A percentile compares a stretch with the other conserved stretches of the same genome.
These are phyloP conservation scores for Cladosporium sphaerospermum DNA, from an alignment of 2,329 filamentous ascomycete species.

Conservation along the genomic window DNA sequence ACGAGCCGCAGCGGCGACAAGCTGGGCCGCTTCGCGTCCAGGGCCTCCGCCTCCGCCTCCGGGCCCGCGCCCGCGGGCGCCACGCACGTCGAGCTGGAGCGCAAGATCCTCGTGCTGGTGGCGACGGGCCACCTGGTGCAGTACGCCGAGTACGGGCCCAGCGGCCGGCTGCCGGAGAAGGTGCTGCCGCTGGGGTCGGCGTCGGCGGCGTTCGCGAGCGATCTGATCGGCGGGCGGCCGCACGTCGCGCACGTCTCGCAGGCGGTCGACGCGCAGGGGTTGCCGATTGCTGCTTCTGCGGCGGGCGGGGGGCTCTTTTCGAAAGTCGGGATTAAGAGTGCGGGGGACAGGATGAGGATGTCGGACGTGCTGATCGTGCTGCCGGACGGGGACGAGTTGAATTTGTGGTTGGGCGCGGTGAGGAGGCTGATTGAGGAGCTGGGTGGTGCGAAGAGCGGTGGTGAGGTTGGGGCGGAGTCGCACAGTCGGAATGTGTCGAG, in stretches of 20 bases:
- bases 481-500: not conserved
- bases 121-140: conserved; percentile 68
- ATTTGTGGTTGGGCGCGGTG: conserved; percentile 64
- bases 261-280: conserved; percentile 54
- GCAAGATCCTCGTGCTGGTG: conserved; percentile 66
- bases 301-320: conserved; percentile 45
- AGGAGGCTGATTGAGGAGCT: conserved; percentile 64
- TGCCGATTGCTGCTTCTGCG: conserved; percentile 46
- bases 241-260: conserved; percentile 75
- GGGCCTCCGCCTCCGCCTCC: conserved; percentile 12
- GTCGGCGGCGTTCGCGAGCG: conserved; percentile 73
- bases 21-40: conserved; percentile 12
- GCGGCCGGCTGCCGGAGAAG: conserved; percentile 68
- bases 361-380: conserved; percentile 68
- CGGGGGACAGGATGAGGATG: conserved; percentile 29
- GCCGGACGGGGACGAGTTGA: conserved; percentile 67
- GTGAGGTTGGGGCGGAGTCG: not conserved
- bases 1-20: conserved; percentile 13
- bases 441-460: conserved; percentile 38
- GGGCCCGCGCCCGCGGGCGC: not conserved
- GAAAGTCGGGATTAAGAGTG: conserved; percentile 52
- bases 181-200: conserved; percentile 64
- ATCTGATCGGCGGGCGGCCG: conserved; percentile 71
- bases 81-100: conserved; percentile 47
- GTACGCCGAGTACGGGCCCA: conserved; percentile 63